Evolutionary conservation across 2,329 filamentous ascomycete species (phyloP).

Genomic region (Drechslerella coelobrocha): DNA sequence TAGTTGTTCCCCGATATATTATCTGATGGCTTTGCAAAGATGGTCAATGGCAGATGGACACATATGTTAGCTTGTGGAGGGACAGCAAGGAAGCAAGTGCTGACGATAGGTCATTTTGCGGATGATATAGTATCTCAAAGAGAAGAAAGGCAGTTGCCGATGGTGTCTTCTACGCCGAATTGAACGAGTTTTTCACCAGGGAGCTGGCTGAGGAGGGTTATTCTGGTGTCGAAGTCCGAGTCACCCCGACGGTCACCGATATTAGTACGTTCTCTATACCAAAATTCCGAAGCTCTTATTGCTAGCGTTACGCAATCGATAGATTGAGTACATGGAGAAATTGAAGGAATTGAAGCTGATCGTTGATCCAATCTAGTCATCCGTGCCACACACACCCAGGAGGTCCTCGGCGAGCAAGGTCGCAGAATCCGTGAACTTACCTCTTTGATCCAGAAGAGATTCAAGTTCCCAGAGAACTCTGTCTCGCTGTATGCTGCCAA

Average conservation of each 20-base stretch:
- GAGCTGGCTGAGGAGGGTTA: conserved; percentile 99
- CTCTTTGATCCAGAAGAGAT: conserved; percentile 99
- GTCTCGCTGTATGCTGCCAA: conserved; percentile 99
- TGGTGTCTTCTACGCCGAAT: conserved; percentile 99
- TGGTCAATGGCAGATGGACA: conserved; percentile 3
- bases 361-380: conserved; percentile 67
- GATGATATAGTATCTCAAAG: conserved; percentile 54
- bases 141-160: conserved; percentile 80
- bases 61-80: conserved; percentile 3
- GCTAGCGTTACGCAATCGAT: neutral
- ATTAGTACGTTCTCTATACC: conserved; percentile 70
- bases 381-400: conserved; percentile 99
- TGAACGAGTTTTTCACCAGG: conserved; percentile 99
- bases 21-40: neutral
- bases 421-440: conserved; percentile 99
- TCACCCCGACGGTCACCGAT: conserved; percentile 99
- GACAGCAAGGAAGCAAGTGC: conserved; percentile 11
- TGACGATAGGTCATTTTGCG: conserved; percentile 33
- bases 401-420: conserved; percentile 99
- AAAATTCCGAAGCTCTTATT: neutral
- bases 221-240: conserved; percentile 99
- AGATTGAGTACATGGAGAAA: neutral
- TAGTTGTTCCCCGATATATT: conserved; percentile 19
- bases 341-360: conserved; percentile 46
- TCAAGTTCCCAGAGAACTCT: conserved; percentile 99